These are phyloP conservation scores for Saccharomycopsis synnaedendra DNA, from an alignment of 805 yeast genomes.

Conservation along the genomic window DNA sequence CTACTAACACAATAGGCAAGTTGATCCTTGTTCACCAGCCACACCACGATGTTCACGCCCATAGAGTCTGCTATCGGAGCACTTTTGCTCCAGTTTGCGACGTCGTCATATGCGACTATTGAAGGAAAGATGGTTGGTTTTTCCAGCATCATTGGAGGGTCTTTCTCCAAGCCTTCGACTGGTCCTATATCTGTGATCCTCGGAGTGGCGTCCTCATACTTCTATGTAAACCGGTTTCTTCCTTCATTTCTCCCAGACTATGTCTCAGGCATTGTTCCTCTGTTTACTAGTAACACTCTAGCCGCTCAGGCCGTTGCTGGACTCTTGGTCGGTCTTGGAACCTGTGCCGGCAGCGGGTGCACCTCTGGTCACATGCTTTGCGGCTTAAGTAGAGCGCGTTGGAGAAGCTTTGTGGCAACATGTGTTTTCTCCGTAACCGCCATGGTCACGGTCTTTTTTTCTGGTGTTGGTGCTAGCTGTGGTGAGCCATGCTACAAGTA, in stretches of 20 bases:
- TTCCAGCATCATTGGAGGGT: slow-evolving; percentile 29
- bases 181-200: too few species aligned
- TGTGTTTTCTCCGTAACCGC: slow-evolving; percentile 27
- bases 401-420: slow-evolving; percentile 36
- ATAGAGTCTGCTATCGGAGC: slow-evolving; percentile 36
- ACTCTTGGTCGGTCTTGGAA: slow-evolving; percentile 34
- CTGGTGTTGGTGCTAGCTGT: neutral
- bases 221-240: slow-evolving; percentile 21
- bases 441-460: slow-evolving; percentile 14
- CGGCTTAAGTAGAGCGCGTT: slow-evolving; percentile 35
- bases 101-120: slow-evolving; percentile 29
- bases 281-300: neutral
- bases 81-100: slow-evolving; percentile 32
- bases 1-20: too few species aligned
- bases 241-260: slow-evolving; percentile 12
- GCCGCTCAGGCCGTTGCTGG: slow-evolving; percentile 26
- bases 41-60: slow-evolving; percentile 31
- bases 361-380: slow-evolving; percentile 45
- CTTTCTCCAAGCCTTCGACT: slow-evolving; percentile 19
- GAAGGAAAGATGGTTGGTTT: slow-evolving; percentile 36
- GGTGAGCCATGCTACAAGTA: neutral
- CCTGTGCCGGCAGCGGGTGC: slow-evolving; percentile 37
- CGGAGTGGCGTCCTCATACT: slow-evolving; percentile 19
- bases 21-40: too few species aligned
- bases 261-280: neutral